These are phyloP conservation scores for Microsporum audouinii DNA, from an alignment of 2,329 filamentous ascomycete genomes.

Conservation along the genomic window DNA sequence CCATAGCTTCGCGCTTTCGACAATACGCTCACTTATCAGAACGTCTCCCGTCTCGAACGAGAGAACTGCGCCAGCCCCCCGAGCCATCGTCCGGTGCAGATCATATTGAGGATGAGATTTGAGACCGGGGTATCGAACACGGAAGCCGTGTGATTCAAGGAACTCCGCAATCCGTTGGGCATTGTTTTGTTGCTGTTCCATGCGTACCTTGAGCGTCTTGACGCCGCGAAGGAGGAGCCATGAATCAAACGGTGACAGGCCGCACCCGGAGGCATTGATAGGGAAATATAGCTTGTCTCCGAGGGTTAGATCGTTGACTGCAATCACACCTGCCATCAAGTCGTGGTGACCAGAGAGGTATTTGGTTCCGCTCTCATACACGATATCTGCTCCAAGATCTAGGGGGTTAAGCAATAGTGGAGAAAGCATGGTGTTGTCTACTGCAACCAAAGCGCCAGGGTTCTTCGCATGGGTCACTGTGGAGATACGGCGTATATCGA, in stretches of 20 bases:
- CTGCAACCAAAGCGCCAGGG: slow-evolving; percentile 67
- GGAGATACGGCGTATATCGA: slow-evolving; percentile 76
- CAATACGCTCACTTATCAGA: slow-evolving; percentile 74
- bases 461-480: slow-evolving; percentile 65
- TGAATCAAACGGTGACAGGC: slow-evolving; percentile 86
- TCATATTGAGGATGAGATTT: slow-evolving; percentile 95
- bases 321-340: slow-evolving; percentile 95
- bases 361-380: slow-evolving; percentile 96
- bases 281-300: slow-evolving; percentile 91
- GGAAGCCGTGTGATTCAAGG: slow-evolving; percentile 82
- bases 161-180: slow-evolving; percentile 86
- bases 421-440: slow-evolving; percentile 98
- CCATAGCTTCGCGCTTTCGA: slow-evolving; percentile 83
- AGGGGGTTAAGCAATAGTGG: slow-evolving; percentile 89
- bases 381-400: slow-evolving; percentile 86
- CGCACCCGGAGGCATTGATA: slow-evolving; percentile 93
- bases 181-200: slow-evolving; percentile 96
- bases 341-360: slow-evolving; percentile 97
- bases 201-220: slow-evolving; percentile 92
- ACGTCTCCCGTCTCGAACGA: slow-evolving; percentile 93
- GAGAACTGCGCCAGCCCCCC: slow-evolving; percentile 84
- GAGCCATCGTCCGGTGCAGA: slow-evolving; percentile 88
- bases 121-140: slow-evolving; percentile 85
- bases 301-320: slow-evolving; percentile 68
- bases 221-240: slow-evolving; percentile 91